These are phyloP conservation scores for Mycena rebaudengoi DNA, from an alignment of 768 basidiomycete genomes.

Conservation along the genomic window DNA sequence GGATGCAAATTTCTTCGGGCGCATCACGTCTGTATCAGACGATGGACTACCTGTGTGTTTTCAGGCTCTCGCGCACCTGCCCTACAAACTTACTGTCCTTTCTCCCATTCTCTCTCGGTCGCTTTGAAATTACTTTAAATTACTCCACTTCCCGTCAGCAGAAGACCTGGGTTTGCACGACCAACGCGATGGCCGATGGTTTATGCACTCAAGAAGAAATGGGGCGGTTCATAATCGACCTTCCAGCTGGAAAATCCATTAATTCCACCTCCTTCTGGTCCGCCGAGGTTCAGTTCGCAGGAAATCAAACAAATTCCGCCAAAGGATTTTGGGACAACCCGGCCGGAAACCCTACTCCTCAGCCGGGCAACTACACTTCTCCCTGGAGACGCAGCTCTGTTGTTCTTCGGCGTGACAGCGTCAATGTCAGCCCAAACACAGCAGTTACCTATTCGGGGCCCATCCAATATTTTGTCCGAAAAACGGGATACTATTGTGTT, in stretches of 20 bases:
- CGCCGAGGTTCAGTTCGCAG: conserved; percentile 72
- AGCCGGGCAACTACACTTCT: conserved; percentile 54
- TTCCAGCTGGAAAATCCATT: conserved; percentile 67
- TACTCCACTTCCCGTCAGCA: conserved; percentile 60
- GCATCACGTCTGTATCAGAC: conserved; percentile 60
- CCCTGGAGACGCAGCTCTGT: conserved; percentile 54
- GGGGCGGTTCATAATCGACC: conserved; percentile 89
- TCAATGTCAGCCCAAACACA: conserved; percentile 60
- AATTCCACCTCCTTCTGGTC: conserved; percentile 91
- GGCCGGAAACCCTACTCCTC: conserved; percentile 64
- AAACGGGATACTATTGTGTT: conserved; percentile 96
- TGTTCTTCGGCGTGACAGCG: conserved; percentile 31
- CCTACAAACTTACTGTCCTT: too few relatives aligned
- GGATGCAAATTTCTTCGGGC: conserved; percentile 87
- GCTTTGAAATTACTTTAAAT: too few relatives aligned
- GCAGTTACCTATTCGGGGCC: conserved; percentile 69
- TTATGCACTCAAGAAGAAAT: conserved; percentile 71
- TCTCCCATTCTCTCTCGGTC: too few relatives aligned
- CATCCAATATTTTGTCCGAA: conserved; percentile 83
- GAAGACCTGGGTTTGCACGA: conserved; percentile 95
- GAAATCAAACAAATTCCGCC: conserved; percentile 39
- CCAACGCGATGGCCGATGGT: conserved; percentile 74
- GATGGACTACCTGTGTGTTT: conserved; percentile 71
- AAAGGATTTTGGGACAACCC: conserved; percentile 65
- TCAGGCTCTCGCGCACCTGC: too few relatives aligned